Evolutionary conservation across 129 eudicot genomes (phyloP).

Genomic region (Chrysanthemum seticuspe): DNA sequence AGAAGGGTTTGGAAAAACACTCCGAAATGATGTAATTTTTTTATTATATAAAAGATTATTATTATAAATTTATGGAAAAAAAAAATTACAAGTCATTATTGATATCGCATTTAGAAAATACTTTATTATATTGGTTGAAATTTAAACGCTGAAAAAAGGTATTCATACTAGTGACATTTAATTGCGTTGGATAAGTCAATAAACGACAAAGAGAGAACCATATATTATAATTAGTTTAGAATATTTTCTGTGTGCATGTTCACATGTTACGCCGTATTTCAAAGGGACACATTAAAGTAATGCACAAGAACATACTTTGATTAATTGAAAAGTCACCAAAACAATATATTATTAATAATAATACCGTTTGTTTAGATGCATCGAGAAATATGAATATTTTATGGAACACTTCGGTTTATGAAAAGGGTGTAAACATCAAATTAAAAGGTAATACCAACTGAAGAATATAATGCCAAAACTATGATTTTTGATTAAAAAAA

Average conservation of each 20-base stretch:
- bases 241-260: constrained; percentile 19
- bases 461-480: background rate
- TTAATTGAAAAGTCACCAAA: constrained; percentile 15
- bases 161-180: constrained; percentile 11
- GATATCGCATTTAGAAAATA: no score
- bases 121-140: background rate
- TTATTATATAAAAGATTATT: no score
- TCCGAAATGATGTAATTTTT: no score
- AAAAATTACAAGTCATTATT: no score
- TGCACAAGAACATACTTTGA: constrained; percentile 11
- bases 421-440: background rate
- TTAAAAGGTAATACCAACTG: background rate
- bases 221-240: background rate
- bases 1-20: no score
- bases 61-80: no score
- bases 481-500: no score
- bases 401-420: background rate
- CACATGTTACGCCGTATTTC: constrained; percentile 19
- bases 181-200: constrained; percentile 12
- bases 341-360: background rate
- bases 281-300: constrained; percentile 10
- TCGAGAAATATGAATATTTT: background rate
- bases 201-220: constrained; percentile 28
- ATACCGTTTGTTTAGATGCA: constrained; percentile 2
- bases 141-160: background rate